These are phyloP conservation scores for Metschnikowia lachancei DNA, from an alignment of 805 yeast species.

Conservation along the genomic window DNA sequence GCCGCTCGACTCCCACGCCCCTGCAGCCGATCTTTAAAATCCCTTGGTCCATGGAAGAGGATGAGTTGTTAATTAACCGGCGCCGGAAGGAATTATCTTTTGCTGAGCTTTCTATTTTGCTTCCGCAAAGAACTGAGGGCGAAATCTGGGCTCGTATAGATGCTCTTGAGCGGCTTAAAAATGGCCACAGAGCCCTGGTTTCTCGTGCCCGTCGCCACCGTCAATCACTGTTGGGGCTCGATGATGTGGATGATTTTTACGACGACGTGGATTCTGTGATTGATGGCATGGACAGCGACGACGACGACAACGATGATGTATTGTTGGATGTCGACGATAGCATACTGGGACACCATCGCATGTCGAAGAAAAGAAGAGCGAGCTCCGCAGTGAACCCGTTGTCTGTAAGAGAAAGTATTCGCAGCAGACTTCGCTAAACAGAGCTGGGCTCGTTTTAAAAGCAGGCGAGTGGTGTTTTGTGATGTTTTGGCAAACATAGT, in stretches of 20 bases:
- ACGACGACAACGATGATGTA: conserved; percentile 28
- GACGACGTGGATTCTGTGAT: conserved; percentile 42
- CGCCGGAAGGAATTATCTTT: conserved; percentile 58
- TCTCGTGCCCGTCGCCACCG: conserved; percentile 30
- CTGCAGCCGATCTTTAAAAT: conserved; percentile 27
- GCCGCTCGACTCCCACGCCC: conserved; percentile 6
- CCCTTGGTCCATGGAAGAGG: conserved; percentile 67
- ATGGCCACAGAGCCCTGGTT: conserved; percentile 22
- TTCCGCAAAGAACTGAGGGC: conserved; percentile 71
- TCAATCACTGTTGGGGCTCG: conserved; percentile 41
- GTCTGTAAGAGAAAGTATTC: conserved; percentile 18
- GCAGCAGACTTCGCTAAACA: conserved; percentile 13
- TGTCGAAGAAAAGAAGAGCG: conserved; percentile 33
- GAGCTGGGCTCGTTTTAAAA: conserved; percentile 7
- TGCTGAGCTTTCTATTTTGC: conserved; percentile 68
- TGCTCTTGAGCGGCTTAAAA: conserved; percentile 22
- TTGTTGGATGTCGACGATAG: conserved; percentile 39
- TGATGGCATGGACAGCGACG: conserved; percentile 35
- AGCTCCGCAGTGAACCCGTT: conserved; percentile 45
- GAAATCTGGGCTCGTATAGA: conserved; percentile 67
- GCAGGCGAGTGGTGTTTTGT: not conserved
- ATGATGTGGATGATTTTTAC: conserved; percentile 43
- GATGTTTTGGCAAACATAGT: not conserved
- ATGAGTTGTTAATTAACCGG: conserved; percentile 57
- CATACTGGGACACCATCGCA: conserved; percentile 21